phyloP scores from a whole-genome alignment of 2,329 filamentous ascomycete genomes.

The Albifimbria verrucaria region DNA sequence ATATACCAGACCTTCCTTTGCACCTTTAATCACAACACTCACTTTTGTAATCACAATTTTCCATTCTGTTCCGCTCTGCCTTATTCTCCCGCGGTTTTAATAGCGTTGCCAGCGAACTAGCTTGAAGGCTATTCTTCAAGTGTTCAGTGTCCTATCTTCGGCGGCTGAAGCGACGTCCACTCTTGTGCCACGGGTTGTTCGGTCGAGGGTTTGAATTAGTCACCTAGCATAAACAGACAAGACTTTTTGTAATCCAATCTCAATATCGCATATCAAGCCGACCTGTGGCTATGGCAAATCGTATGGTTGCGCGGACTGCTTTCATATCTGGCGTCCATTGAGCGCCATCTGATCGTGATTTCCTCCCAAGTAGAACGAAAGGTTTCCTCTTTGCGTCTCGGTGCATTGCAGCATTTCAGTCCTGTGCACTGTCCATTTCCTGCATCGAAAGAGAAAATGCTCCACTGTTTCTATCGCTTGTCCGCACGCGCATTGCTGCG shows the following conservation, averaged over 20 bases:
- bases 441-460: slow-evolving; percentile 14
- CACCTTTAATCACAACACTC: not conserved
- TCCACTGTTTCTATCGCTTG: slow-evolving; percentile 11
- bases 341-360: slow-evolving; percentile 17
- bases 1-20: not conserved
- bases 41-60: not conserved
- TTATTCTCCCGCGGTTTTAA: not conserved
- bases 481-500: slow-evolving; percentile 11
- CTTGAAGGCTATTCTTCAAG: too few species aligned
- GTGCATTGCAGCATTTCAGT: slow-evolving; percentile 10
- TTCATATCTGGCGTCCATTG: slow-evolving; percentile 25
- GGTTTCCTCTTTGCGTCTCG: slow-evolving; percentile 8
- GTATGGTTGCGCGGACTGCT: slow-evolving; percentile 23
- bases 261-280: too few species aligned
- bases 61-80: not conserved
- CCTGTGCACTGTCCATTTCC: slow-evolving; percentile 8
- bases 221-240: too few species aligned
- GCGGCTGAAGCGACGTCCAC: too few species aligned
- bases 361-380: slow-evolving; percentile 15
- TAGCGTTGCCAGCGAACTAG: slow-evolving; percentile 6
- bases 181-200: too few species aligned
- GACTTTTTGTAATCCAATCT: too few species aligned
- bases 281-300: slow-evolving; percentile 25
- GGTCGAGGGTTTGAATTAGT: too few species aligned
- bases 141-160: too few species aligned